Evolutionary conservation across 2,329 filamentous ascomycete species (phyloP).

Genomic region (Parasarocladium wereldwijsianum): DNA sequence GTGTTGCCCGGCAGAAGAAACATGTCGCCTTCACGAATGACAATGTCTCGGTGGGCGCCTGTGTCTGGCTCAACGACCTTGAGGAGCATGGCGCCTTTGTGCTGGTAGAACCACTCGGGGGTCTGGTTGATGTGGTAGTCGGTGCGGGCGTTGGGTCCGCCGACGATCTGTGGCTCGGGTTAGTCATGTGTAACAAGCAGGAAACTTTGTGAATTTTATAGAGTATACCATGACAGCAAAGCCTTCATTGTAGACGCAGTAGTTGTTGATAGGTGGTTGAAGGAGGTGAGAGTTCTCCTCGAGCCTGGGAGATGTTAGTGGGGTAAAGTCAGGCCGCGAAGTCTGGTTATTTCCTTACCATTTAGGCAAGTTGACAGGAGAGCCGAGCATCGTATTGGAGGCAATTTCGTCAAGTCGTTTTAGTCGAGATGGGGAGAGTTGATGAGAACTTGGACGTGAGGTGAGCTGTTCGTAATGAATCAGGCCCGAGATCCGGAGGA

Average conservation of each 20-base stretch:
- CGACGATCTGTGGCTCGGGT: constrained; percentile 51
- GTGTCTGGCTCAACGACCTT: constrained; percentile 61
- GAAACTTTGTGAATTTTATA: not conserved
- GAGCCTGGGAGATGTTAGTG: constrained; percentile 44
- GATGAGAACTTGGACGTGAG: too few relatives aligned
- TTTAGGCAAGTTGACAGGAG: constrained; percentile 41
- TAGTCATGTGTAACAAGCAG: constrained; percentile 1
- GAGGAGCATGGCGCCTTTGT: constrained; percentile 84
- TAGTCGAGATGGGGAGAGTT: too few relatives aligned
- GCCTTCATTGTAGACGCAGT: constrained; percentile 81
- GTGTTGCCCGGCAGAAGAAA: constrained; percentile 87
- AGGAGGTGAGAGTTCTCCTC: constrained; percentile 83
- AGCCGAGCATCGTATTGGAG: constrained; percentile 38
- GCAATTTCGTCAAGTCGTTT: too few relatives aligned
- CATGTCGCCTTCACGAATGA: constrained; percentile 86
- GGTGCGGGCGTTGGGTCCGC: constrained; percentile 86
- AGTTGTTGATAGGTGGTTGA: constrained; percentile 91
- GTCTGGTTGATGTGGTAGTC: constrained; percentile 98
- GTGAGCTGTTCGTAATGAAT: too few relatives aligned
- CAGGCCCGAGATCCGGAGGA: too few relatives aligned
- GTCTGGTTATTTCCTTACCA: constrained; percentile 26
- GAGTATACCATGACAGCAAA: constrained; percentile 61
- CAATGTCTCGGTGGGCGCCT: constrained; percentile 60
- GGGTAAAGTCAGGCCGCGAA: constrained; percentile 5
- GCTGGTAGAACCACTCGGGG: constrained; percentile 96